Evolutionary conservation across 2,329 filamentous ascomycete species (phyloP).

Genomic region (Epichloe uncinata): DNA sequence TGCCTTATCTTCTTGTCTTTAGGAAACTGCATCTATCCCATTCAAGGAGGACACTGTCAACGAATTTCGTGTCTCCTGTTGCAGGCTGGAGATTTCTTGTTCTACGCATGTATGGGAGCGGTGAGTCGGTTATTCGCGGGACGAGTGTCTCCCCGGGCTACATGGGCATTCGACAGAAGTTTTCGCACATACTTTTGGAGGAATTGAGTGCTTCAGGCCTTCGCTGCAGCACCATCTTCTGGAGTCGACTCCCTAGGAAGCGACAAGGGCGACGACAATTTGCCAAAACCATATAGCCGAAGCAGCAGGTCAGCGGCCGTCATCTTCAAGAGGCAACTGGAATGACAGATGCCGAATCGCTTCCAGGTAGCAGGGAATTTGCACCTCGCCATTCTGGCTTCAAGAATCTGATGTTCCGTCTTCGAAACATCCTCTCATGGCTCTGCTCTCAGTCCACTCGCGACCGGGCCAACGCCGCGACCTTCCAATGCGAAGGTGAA

Average conservation of each 20-base stretch:
- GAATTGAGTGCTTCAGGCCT: background rate
- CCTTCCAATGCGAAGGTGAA: background rate
- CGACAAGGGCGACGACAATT: background rate
- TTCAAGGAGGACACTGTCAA: background rate
- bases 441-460: background rate
- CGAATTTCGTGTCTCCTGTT: background rate
- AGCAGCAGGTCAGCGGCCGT: background rate
- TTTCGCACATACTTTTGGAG: background rate
- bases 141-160: background rate
- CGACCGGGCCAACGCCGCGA: background rate
- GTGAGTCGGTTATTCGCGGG: background rate
- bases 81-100: background rate
- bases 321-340: background rate
- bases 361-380: background rate
- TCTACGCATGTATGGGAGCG: background rate
- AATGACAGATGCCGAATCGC: background rate
- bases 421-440: background rate
- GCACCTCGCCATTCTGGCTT: background rate
- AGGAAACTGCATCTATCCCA: background rate
- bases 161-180: background rate
- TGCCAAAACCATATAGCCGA: background rate
- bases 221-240: background rate
- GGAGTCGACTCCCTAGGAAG: background rate
- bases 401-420: background rate
- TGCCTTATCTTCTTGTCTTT: slow-evolving; percentile 1